Evolutionary conservation across 208 protist genomes (phyloP), one percentile per base, ranked within the genome.

Genomic region (Trichomonas gallinae): DNA sequence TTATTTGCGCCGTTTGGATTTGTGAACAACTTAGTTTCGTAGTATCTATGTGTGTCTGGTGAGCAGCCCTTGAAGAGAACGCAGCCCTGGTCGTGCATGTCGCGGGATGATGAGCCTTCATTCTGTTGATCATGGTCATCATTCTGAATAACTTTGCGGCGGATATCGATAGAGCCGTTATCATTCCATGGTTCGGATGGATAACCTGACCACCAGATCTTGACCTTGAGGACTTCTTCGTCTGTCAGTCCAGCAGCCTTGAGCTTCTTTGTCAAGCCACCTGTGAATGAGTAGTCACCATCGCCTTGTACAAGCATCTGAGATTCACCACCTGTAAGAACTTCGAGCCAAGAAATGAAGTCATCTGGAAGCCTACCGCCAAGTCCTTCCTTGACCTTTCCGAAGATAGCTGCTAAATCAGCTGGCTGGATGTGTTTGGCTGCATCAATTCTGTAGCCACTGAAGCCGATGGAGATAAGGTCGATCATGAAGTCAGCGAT

Each of bases 161-260:
- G 23, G 3, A 11, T 36, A 15, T 36, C 31, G 31, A 96, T n/a
- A 2, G 23, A 96, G 11, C 82, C 51, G 48, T 89, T 45, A 48
- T 63, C 38, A 26, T 44, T 42, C 23, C 31, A n/a, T 15, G 97
- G 96, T 82, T 97, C 97, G 0, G 93, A 96, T 34, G 98, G 98
- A 83, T 98, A 98, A 26, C 89, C 97, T 23, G 87, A 91, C 58
- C 97, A 82, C 98, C 98, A 98, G 63, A 98, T 98, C 45, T 98
- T 98, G 21, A 98, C 97, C 49, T 98, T 97, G 10, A 97, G 63
- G 31, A 98, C 82, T 38, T 98, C 98, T 9, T 83, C 83, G 1
- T 96, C 21, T 23, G 11, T 93, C n/a, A 98, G 91, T 26, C 98
- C 98, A 36, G 9, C 44, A 17, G 58, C 45, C 15, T 48, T 11